Evolutionary conservation across 176 grass and related monocot genomes (phyloP), one percentile per base, ranked within the genome.

Genomic region (Eragrostis nindensis): DNA sequence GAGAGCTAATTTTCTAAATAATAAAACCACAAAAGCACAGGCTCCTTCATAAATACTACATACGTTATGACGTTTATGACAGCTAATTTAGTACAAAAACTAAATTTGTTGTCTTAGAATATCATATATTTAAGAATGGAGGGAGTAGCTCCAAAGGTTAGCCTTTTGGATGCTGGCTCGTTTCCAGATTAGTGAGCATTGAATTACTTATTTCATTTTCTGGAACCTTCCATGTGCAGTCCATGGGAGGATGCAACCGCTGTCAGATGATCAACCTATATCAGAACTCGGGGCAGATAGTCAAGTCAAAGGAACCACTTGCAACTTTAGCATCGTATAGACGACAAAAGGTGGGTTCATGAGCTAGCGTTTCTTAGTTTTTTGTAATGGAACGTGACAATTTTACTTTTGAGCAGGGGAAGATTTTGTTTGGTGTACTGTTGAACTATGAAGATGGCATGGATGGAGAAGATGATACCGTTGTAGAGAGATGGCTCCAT

Each of bases 191-290:
- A 57, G 16, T 76, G 38, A 86, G 6, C 24, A 57, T 16, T 76
- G 38, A 86, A 47, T 30, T 49, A 32, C 21, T 83, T 4, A 13
- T 74, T 75, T 32, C 9, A 2, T 63, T 27, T 92, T 14, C 66
- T 29, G 26, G 10, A 62, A 68, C 40, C 27, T 45, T 39, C 41
- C 11, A 27, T 82, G 56, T 62, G 59, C 80, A 97, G 92, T 93
- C 96, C 21, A 87, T 98, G 67, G 96, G 92, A 62, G 96, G 96
- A 89, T 98, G 96, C 85, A 98, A 89, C 68, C 92, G 96, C 26
- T 98, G 96, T 67, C 86, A 95, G 79, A 98, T 98, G 90, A 93
- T 98, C 87, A 95, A 98, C 82, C 24, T 95, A 44, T 69, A 90
- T n/a, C 92, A 87, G 30, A 80, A 73, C 62, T 89, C 88, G 54